phyloP scores from a whole-genome alignment of 2,329 filamentous ascomycete species.

The Calycina herbarum region DNA sequence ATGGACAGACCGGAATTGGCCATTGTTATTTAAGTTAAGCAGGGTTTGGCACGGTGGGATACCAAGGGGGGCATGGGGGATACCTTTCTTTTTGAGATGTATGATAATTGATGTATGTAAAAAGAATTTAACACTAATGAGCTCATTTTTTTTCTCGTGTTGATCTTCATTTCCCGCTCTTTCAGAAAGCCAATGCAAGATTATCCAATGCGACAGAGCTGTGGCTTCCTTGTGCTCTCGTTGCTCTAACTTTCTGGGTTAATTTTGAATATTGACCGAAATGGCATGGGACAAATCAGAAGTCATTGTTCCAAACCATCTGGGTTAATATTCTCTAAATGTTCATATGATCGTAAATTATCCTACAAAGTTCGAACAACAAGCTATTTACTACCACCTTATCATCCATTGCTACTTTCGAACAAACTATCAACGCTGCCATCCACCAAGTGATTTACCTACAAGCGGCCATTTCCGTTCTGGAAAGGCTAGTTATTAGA shows the following conservation, averaged over 20 bases:
- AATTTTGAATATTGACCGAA: background rate
- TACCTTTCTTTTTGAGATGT: background rate
- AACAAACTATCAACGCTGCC: no score
- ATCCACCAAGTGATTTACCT: no score
- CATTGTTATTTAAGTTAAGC: conserved; percentile 71
- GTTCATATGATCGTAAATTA: background rate
- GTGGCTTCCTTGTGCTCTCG: background rate
- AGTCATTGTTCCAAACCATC: background rate
- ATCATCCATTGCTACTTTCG: no score
- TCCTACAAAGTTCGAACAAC: background rate
- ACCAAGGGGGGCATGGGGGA: background rate
- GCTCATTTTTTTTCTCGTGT: background rate
- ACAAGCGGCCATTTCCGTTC: no score
- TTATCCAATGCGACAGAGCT: background rate
- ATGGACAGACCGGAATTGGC: conserved; percentile 77
- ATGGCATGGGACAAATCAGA: background rate
- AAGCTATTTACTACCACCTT: background rate
- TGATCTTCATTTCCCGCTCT: no score
- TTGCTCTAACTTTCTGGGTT: background rate
- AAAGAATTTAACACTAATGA: background rate
- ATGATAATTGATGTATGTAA: background rate
- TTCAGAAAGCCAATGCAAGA: no score
- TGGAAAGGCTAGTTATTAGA: no score
- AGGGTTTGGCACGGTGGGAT: background rate
- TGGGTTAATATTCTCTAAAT: background rate